phyloP scores from a whole-genome alignment of 176 grass and related monocot species.

The Eleusine indica region DNA sequence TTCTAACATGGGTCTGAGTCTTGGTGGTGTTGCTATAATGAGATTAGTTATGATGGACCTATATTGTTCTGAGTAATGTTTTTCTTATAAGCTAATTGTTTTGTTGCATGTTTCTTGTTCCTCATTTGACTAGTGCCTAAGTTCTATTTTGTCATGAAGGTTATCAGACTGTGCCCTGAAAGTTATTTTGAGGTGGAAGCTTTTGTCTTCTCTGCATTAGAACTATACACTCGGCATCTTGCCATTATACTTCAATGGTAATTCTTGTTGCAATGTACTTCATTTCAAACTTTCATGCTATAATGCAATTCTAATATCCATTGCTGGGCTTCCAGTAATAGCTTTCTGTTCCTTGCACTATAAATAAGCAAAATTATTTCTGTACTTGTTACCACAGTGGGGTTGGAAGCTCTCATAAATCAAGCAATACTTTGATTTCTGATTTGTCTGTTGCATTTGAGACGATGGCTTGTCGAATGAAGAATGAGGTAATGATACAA shows the following conservation, averaged over 20 bases:
- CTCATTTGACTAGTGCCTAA: constrained; percentile 24
- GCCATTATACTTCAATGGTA: constrained; percentile 70
- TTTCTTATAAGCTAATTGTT: background rate
- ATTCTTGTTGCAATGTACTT: constrained; percentile 1
- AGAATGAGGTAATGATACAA: constrained; percentile 63
- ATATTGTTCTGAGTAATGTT: background rate
- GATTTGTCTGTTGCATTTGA: constrained; percentile 68
- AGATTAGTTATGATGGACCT: background rate
- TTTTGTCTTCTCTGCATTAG: constrained; percentile 66
- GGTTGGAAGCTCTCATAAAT: constrained; percentile 45
- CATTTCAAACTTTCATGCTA: constrained; percentile 20
- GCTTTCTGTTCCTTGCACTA: constrained; percentile 29
- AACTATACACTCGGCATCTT: constrained; percentile 70
- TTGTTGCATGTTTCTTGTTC: constrained; percentile 13
- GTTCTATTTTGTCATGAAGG: constrained; percentile 53
- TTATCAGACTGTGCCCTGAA: constrained; percentile 79
- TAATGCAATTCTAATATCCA: constrained; percentile 1
- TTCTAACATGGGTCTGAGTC: background rate
- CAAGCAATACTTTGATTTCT: constrained; percentile 60
- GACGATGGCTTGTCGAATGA: constrained; percentile 61
- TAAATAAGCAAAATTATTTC: background rate
- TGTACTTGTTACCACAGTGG: constrained; percentile 44
- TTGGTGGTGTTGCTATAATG: background rate
- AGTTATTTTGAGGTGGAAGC: constrained; percentile 70
- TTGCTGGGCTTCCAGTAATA: constrained; percentile 30